Evolutionary conservation across 768 basidiomycete genomes (phyloP), one percentile per base, ranked within the genome.

Genomic region (Kwoniella dejecticola): DNA sequence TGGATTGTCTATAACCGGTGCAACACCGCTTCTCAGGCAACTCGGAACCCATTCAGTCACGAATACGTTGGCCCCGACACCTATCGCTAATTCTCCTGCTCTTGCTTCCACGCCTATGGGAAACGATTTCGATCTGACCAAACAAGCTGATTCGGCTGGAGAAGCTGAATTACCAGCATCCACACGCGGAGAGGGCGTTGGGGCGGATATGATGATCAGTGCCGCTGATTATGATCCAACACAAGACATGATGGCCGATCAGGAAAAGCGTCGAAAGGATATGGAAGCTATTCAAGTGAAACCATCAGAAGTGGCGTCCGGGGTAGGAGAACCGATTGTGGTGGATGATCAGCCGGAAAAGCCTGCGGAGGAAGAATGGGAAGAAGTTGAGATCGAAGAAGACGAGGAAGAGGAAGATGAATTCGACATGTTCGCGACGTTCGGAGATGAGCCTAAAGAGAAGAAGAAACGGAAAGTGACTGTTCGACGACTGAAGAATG

Each of bases 211-310:
- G 67, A 89, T 91, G 72, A 82, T 96, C 44, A 89, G 87, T 29
- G 94, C 94, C 21, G 94, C 92, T 45, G 94, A 97, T 79, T 96
- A 96, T 79, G 89, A 97, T 75, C 87, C 88, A 31, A 86, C 84
- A 67, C 75, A 88, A 67, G 95, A 97, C 80, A 84, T 88, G 23
- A 84, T 88, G 23, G 90, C 90, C 73, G 91, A 94, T 64, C 89
- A 91, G 63, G 86, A 86, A 60, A 86, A 86, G 65, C 85, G 88
- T 19, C 83, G 86, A 30, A 82, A 84, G 73, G 71, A 81, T 65
- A 77, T 81, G 26, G 79, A 63, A 47, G 50, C 64, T 13, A 59
- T 61, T 52, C 66, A 68, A 27, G 53, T 52, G 12, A 54, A 57
- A 29, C 55, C 50, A 30, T 62, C 70, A 46, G 66, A 70, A 48